phyloP scores from a whole-genome alignment of 139 green algal species.

The Coccomyxa sp. region DNA sequence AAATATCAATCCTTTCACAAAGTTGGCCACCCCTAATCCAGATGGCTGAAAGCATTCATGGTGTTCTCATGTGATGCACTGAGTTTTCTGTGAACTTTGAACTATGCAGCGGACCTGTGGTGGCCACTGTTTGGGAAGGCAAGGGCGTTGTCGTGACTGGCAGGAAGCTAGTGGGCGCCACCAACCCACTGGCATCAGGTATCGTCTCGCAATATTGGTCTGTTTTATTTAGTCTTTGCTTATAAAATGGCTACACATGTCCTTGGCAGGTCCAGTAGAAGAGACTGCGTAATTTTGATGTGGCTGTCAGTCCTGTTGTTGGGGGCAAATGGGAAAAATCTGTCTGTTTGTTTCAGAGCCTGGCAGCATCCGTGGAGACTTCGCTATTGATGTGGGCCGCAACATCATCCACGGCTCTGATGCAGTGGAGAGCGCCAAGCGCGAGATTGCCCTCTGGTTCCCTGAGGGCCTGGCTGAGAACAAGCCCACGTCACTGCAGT shows the following conservation, averaged over 20 bases:
- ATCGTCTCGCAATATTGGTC: no score
- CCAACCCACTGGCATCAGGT: conserved; percentile 68
- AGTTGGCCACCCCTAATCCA: neutral
- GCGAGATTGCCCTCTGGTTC: conserved; percentile 98
- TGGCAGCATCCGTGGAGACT: conserved; percentile 87
- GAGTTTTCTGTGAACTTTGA: no score
- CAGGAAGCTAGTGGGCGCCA: conserved; percentile 44
- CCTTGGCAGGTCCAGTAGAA: no score
- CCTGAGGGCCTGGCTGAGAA: conserved; percentile 60
- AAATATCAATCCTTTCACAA: neutral
- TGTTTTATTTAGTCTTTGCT: no score
- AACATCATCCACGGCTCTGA: conserved; percentile 90
- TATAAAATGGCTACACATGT: no score
- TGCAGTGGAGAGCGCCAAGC: conserved; percentile 85
- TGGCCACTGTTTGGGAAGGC: conserved; percentile 84
- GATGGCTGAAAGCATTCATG: neutral
- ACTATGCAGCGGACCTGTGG: conserved; percentile 66
- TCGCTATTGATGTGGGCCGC: conserved; percentile 76
- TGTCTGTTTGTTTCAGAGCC: conserved; percentile 40
- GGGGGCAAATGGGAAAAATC: neutral
- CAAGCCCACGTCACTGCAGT: conserved; percentile 19
- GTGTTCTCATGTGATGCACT: neutral
- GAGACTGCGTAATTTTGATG: no score
- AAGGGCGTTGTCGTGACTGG: conserved; percentile 62
- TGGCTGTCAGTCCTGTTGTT: no score